Evolutionary conservation across 768 basidiomycete genomes (phyloP).

Genomic region (Lentinula detonsa): DNA sequence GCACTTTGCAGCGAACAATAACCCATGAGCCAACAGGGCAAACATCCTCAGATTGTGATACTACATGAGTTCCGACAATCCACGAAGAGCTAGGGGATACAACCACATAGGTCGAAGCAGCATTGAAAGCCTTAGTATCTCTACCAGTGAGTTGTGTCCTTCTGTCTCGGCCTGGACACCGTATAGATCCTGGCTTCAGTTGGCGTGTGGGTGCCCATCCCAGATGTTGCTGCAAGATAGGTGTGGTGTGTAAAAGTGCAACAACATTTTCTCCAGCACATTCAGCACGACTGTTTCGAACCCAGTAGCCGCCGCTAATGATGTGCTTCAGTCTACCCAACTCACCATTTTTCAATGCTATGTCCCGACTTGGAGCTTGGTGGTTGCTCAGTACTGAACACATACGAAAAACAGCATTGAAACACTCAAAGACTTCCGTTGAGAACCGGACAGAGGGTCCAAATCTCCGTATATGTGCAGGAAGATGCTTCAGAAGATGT

Average conservation of each 20-base stretch:
- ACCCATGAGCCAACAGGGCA: too few relatives aligned
- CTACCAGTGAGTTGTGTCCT: neutral
- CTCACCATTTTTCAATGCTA: conserved; percentile 25
- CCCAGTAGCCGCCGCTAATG: conserved; percentile 23
- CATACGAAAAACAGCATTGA: conserved; percentile 30
- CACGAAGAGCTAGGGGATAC: too few relatives aligned
- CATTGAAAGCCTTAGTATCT: neutral
- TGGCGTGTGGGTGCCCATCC: conserved; percentile 8
- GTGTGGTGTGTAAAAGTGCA: neutral
- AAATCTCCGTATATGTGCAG: conserved; percentile 21
- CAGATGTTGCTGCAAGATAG: conserved; percentile 11
- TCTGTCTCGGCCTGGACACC: too few relatives aligned
- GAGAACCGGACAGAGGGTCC: conserved; percentile 26
- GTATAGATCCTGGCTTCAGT: too few relatives aligned
- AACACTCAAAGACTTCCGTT: conserved; percentile 33
- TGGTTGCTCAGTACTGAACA: conserved; percentile 29
- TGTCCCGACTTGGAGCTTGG: conserved; percentile 10
- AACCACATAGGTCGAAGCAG: too few relatives aligned
- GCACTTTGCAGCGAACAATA: too few relatives aligned
- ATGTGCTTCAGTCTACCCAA: conserved; percentile 27
- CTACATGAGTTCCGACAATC: too few relatives aligned
- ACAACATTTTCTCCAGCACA: neutral
- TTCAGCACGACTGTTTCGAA: neutral
- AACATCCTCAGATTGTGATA: too few relatives aligned
- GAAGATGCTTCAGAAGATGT: conserved; percentile 24